Base-by-base conservation (phyloP, 2,329 filamentous ascomycete species). In the Aspergillus versicolor region DNA sequence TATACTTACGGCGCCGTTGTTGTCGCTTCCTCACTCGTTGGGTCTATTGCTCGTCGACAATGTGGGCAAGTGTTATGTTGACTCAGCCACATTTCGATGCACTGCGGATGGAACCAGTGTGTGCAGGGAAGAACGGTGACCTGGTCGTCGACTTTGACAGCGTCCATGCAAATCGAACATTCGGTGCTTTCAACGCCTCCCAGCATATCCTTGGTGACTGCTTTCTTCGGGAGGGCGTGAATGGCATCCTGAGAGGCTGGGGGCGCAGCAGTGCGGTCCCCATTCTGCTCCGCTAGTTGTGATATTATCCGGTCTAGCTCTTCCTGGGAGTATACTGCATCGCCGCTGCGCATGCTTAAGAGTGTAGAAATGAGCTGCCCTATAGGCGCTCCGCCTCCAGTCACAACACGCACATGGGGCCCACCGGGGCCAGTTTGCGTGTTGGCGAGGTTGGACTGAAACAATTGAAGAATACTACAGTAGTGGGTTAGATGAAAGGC, bases 111-210 rank as follows among this genome's bases (percentile, higher is more conserved):
- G 72, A 96, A 97, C 91, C 91, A 96, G 70, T 99, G 94, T 58
- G 86, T 88, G 75, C 94, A 99, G 0, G 92, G 92, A 50, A 99
- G 75, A 45, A 88, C 82, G 0, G 89, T 84, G 5, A 93, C 90
- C 69, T 90, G 86, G 30, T 90, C 86, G 11, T 86, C 89, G 37
- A 89, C 69, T 24, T 84, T 81, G 60, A 95, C 88, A 27, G 90
- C 84, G 54, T 97, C 92, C 79, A 97, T 96, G 75, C 94, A 99
- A 57, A 99, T 96, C 37, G 90, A 92, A 73, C 94, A 99, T 69
- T 97, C 92, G 1, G 83, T 84, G 51, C 79, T 82, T 42, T 86
- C 88, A 57, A 88, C 90, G 5, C 77, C 75, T 6, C 82, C 83
- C 53, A 95, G 79, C 83, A 95, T 88, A 42, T 87, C 82, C 56